Conservation (phyloP, 495 filamentous ascomycete species). For the Hypoxylon lienhwacheense region DNA sequence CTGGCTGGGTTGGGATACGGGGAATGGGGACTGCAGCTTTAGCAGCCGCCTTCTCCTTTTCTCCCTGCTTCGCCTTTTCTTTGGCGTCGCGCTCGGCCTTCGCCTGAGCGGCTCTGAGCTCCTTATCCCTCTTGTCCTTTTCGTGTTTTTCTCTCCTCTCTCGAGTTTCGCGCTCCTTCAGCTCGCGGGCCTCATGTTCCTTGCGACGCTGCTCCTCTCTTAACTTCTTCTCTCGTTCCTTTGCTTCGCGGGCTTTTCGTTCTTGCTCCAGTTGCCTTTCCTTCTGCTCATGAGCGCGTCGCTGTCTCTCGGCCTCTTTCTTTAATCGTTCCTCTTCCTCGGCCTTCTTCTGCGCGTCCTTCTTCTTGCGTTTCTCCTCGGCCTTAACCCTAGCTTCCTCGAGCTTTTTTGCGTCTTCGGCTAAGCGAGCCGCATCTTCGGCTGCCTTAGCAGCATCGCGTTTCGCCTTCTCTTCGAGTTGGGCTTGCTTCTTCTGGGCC, state of each 20-base stretch:
- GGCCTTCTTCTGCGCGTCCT: conserved; percentile 87
- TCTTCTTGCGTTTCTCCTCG: conserved; percentile 89
- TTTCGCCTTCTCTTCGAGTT: conserved; percentile 85
- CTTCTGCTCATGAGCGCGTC: conserved; percentile 76
- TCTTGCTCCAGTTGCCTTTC: conserved; percentile 83
- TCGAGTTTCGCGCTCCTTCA: conserved; percentile 66
- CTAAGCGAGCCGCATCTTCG: conserved; percentile 78
- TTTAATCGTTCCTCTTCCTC: conserved; percentile 81
- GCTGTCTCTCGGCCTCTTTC: conserved; percentile 78
- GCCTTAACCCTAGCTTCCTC: conserved; percentile 78
- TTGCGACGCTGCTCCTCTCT: conserved; percentile 61
- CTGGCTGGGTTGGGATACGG: conserved; percentile 47
- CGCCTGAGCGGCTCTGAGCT: conserved; percentile 44
- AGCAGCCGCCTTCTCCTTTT: conserved; percentile 52
- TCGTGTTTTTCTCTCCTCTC: conserved; percentile 69
- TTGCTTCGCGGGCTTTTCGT: conserved; percentile 71
- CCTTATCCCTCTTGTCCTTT: conserved; percentile 59
- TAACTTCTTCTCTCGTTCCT: conserved; percentile 62
- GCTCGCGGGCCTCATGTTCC: conserved; percentile 55
- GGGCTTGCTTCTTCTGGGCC: conserved; percentile 76
- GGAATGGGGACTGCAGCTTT: conserved; percentile 43
- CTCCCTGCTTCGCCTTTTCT: conserved; percentile 57
- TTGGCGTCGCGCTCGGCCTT: conserved; percentile 54
- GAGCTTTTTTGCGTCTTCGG: conserved; percentile 73
- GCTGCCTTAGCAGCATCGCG: conserved; percentile 87